A percentile compares a stretch with the other conserved stretches of the same genome.
Evolutionary conservation across 352 stramenopile species (phyloP).

Genomic region (Globisporangium alternatum): DNA sequence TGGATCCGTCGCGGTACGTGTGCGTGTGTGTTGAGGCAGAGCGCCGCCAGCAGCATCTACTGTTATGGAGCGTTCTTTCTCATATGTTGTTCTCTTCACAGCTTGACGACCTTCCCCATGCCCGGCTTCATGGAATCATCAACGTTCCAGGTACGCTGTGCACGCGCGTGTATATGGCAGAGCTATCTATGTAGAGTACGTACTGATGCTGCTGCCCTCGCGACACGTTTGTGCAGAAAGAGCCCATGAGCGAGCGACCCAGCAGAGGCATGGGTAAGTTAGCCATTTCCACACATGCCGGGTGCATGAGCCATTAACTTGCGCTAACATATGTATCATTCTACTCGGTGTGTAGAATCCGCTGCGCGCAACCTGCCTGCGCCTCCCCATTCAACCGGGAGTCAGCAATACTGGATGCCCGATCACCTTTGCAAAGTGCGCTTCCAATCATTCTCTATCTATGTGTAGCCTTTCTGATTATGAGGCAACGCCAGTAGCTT

Average conservation of each 20-base stretch:
- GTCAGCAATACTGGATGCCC: conserved; percentile 85
- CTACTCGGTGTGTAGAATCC: background rate
- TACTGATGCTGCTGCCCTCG: background rate
- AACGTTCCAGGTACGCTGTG: conserved; percentile 33
- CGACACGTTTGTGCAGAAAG: conserved; percentile 12
- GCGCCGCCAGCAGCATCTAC: background rate
- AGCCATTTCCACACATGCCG: background rate
- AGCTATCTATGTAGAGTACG: background rate
- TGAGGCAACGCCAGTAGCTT: background rate
- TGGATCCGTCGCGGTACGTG: conserved; percentile 47
- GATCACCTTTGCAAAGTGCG: conserved; percentile 80
- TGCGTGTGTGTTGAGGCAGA: no score
- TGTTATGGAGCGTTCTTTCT: background rate
- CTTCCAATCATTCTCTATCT: background rate
- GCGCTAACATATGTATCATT: background rate
- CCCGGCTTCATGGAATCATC: conserved; percentile 52
- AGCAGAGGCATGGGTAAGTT: conserved; percentile 13
- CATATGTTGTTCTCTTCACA: conserved; percentile 11
- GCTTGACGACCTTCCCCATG: conserved; percentile 68
- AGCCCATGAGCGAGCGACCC: conserved; percentile 19
- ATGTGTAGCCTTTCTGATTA: background rate
- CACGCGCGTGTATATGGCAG: background rate
- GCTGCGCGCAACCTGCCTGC: conserved; percentile 28
- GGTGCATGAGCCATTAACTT: background rate
- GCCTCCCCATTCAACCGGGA: conserved; percentile 36